Evolutionary conservation across 768 basidiomycete species (phyloP), one percentile per base, ranked within the genome.

Genomic region (Russula griseocarnosa): DNA sequence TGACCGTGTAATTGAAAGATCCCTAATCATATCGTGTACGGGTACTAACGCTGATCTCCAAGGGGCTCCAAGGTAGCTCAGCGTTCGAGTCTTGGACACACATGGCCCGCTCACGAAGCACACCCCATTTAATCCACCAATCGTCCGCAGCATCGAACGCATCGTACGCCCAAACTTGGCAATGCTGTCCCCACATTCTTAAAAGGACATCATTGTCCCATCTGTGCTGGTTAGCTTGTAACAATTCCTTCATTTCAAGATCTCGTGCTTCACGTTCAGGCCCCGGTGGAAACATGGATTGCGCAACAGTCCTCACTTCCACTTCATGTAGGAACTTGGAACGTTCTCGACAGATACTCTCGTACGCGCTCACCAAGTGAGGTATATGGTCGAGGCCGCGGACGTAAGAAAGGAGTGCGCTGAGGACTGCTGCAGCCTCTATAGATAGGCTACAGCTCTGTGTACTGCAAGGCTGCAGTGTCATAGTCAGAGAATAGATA

Each of bases 91-190:
- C 22, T 30, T 54, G 40, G 9, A 16, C 2, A 26, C 16, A 20
- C 32, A 67, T 22, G 18, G 67, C 51, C 32, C 60, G 66, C 56
- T 69, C 67, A 10, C 66, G 66, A 30, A 69, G 62, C 36, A 67
- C 8, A 40, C 67, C 67, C 67, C 67, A 69, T 28, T 69, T 51
- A 5, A 67, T 59, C 67, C 67, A 69, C 67, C 67, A 69, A 49
- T 69, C 66, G 5, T 69, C 67, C 11, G 67, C 67, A 5, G 56
- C 67, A 36, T 69, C 67, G 28, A 67, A 60, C 10, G 66, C 67
- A 32, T 67, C 47, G 32, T 69, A 69, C 9, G 58, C 59, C 67
- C 67, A 69, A 10, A 67, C 18, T 49, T 67, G 13, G 28, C 49
- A 42, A 36, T 67, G 53, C n/a, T 60, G 55, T 16, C 50, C 59